These are phyloP conservation scores for Parafenestella ontariensis DNA, from an alignment of 2,329 filamentous ascomycete species.

Conservation along the genomic window DNA sequence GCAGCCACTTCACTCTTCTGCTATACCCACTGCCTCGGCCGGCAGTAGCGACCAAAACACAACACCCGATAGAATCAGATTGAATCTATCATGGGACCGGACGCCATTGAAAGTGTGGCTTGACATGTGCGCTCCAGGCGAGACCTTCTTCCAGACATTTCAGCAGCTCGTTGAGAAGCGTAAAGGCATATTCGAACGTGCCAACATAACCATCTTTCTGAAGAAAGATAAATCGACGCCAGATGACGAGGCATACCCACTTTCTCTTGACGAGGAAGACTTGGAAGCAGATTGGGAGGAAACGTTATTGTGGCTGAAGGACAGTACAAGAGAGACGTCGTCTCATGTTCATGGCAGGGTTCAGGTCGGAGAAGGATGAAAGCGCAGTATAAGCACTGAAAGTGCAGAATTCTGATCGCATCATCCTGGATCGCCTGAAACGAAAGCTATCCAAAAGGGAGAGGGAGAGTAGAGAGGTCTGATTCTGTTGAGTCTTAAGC, in stretches of 20 bases:
- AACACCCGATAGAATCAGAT: neutral
- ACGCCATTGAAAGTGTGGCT: neutral
- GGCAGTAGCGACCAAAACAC: neutral
- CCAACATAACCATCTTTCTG: neutral
- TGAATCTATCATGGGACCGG: neutral
- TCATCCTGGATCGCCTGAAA: too few relatives aligned
- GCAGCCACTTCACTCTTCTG: neutral
- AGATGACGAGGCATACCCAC: neutral
- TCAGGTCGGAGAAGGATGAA: neutral
- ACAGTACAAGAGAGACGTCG: neutral
- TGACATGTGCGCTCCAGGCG: neutral
- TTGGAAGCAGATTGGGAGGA: neutral
- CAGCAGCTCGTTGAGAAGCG: neutral
- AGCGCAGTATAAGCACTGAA: neutral
- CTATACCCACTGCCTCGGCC: neutral
- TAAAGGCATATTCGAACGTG: neutral
- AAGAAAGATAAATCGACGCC: neutral
- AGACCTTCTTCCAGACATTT: neutral
- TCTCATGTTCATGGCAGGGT: neutral
- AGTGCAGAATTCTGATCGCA: too few relatives aligned
- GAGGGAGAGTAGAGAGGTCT: too few relatives aligned
- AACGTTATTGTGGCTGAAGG: neutral
- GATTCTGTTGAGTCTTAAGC: neutral
- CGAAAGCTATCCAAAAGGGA: too few relatives aligned
- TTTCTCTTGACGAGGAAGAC: constrained; percentile 1